Percentiles rank a stretch among this genome's conserved stretches.
These are phyloP conservation scores for Wickerhamiella vanderwaltii DNA, from an alignment of 805 yeast genomes.

Conservation along the genomic window DNA sequence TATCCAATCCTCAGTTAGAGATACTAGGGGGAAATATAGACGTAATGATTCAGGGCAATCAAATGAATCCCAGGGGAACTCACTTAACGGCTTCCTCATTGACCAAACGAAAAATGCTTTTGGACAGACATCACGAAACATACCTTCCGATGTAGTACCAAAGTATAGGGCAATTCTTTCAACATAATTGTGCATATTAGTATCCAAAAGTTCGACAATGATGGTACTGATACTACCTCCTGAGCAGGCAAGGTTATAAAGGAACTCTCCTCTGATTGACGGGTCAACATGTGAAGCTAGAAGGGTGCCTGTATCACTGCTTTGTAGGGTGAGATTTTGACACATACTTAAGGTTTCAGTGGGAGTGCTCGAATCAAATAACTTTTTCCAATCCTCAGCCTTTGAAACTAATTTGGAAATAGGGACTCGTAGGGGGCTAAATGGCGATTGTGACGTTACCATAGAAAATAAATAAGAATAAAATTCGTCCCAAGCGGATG, in stretches of 20 bases:
- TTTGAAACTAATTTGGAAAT: background rate
- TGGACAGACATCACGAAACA: background rate
- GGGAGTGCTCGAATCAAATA: constrained; percentile 5
- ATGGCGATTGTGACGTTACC: constrained; percentile 2
- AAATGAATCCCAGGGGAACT: constrained; percentile 4
- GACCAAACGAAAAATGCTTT: background rate
- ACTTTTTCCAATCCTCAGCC: background rate
- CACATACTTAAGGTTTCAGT: background rate
- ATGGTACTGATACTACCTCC: background rate
- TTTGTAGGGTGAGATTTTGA: background rate
- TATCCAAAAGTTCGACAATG: background rate
- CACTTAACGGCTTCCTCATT: background rate
- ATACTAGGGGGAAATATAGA: background rate
- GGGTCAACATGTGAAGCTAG: background rate
- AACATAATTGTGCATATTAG: background rate
- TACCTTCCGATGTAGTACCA: background rate
- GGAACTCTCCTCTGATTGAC: background rate
- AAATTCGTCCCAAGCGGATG: background rate
- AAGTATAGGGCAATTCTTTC: background rate
- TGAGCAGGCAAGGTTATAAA: background rate
- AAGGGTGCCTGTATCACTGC: background rate
- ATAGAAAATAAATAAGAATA: background rate
- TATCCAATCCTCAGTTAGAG: constrained; percentile 4
- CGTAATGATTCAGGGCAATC: background rate
- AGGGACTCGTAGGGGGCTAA: constrained; percentile 3